Conservation (phyloP, 192 early-diverging fungal species). For the Phycomyces blakesleeanus region DNA sequence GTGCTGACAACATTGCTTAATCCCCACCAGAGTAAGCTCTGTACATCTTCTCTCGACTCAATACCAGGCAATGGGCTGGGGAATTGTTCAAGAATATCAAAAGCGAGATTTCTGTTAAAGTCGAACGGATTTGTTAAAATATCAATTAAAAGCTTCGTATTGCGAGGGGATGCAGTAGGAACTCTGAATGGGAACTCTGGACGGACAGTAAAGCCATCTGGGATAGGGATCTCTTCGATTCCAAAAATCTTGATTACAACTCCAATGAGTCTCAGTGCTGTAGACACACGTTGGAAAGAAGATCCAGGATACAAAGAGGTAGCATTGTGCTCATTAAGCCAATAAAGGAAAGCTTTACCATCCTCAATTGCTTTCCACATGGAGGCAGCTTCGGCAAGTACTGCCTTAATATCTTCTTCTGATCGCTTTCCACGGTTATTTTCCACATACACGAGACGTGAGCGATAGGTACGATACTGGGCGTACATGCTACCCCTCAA, state of each 20-base stretch:
- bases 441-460: conserved; percentile 29
- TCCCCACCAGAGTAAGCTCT: conserved; percentile 56
- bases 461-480: conserved; percentile 32
- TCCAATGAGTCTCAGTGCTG: conserved; percentile 51
- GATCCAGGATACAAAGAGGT: conserved; percentile 70
- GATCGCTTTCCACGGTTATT: conserved; percentile 9
- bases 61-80: conserved; percentile 62
- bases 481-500: conserved; percentile 50
- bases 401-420: conserved; percentile 22
- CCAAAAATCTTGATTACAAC: conserved; percentile 53
- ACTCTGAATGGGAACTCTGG: conserved; percentile 55
- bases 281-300: conserved; percentile 66
- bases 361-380: conserved; percentile 39
- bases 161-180: conserved; percentile 38
- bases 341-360: conserved; percentile 53
- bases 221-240: conserved; percentile 42
- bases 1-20: conserved; percentile 60
- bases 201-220: conserved; percentile 39
- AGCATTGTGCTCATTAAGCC: conserved; percentile 55
- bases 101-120: conserved; percentile 69
- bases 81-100: conserved; percentile 66
- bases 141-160: conserved; percentile 55
- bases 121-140: conserved; percentile 69
- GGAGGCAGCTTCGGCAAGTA: conserved; percentile 9
- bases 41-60: conserved; percentile 38